Conservation (phyloP, 176 grass and related monocot species). For the Musa itinerans region DNA sequence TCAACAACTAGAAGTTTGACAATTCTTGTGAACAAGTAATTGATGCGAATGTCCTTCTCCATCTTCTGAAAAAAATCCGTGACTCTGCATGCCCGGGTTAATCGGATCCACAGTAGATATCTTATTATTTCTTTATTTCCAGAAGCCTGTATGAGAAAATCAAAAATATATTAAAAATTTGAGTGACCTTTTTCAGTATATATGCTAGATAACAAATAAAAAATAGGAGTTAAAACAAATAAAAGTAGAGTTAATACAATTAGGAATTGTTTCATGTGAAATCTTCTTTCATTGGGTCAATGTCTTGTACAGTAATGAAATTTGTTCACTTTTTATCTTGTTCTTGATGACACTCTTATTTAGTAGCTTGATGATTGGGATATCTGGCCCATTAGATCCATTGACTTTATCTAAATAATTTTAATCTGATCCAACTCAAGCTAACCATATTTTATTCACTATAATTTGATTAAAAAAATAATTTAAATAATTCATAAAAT, state of each 20-base stretch:
- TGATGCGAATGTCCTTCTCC: conserved; percentile 94
- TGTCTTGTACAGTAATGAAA: too few species aligned
- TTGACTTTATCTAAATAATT: too few species aligned
- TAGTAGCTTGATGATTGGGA: too few species aligned
- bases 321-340: too few species aligned
- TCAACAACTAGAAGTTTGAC: conserved; percentile 97
- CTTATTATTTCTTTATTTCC: conserved; percentile 81
- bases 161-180: neutral
- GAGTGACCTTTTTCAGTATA: neutral
- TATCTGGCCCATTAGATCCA: too few species aligned
- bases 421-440: too few species aligned
- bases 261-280: too few species aligned
- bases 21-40: conserved; percentile 95
- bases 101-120: conserved; percentile 80
- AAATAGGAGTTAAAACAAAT: neutral
- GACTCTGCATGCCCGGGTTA: conserved; percentile 61
- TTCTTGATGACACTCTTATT: too few species aligned
- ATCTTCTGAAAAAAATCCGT: conserved; percentile 51
- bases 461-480: too few species aligned
- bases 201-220: neutral
- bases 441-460: too few species aligned
- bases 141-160: conserved; percentile 37
- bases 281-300: too few species aligned
- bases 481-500: too few species aligned
- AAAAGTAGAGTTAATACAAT: neutral